Evolutionary conservation across 345 rosid species (phyloP).

Genomic region (Aegle marmelos): DNA sequence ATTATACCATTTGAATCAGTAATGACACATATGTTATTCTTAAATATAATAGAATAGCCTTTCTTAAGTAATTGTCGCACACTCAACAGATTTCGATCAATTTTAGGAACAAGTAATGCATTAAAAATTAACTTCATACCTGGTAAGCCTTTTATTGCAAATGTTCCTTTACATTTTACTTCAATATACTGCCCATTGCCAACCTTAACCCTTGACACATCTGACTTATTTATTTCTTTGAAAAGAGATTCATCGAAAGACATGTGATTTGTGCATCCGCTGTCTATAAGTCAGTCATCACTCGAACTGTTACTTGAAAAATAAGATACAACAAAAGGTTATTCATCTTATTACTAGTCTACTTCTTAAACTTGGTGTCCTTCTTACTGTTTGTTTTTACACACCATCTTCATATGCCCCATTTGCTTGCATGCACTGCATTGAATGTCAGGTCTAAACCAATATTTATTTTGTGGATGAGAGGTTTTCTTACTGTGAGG

Average conservation of each 20-base stretch:
- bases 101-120: too few relatives aligned
- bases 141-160: too few relatives aligned
- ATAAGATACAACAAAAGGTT: neutral
- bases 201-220: neutral
- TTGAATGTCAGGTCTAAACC: neutral
- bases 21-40: too few relatives aligned
- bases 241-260: neutral
- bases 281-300: neutral
- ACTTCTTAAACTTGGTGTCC: neutral
- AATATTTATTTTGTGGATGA: neutral
- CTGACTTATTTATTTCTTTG: neutral
- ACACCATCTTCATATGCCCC: neutral
- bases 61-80: too few relatives aligned
- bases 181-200: neutral
- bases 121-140: too few relatives aligned
- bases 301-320: neutral
- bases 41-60: too few relatives aligned
- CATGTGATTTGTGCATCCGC: neutral
- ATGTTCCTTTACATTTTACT: too few relatives aligned
- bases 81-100: too few relatives aligned
- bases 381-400: neutral
- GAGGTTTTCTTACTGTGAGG: neutral
- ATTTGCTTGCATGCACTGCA: neutral
- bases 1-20: too few relatives aligned
- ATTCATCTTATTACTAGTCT: neutral